Conservation (phyloP, 73 alveolate species). For the Paramecium bursaria region DNA sequence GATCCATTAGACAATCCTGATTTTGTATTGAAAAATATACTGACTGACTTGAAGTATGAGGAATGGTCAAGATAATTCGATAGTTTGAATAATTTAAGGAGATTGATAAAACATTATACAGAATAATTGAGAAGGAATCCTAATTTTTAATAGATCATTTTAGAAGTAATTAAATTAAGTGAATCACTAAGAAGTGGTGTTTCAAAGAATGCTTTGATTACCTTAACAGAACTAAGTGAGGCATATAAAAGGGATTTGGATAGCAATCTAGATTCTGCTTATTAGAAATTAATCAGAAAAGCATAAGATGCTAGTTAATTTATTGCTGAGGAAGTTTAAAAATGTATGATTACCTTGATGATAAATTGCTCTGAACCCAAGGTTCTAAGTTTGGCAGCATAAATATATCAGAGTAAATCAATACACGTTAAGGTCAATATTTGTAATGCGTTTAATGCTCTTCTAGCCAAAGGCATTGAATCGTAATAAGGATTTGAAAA, state of each 20-base stretch:
- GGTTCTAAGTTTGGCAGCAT: not conserved
- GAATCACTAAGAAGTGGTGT: slow-evolving; percentile 66
- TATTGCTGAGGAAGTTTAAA: slow-evolving; percentile 66
- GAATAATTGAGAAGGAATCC: slow-evolving; percentile 16
- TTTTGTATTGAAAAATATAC: not conserved
- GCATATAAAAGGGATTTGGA: slow-evolving; percentile 51
- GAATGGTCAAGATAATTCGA: slow-evolving; percentile 71
- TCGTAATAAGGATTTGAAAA: slow-evolving; percentile 2
- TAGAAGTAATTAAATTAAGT: slow-evolving; percentile 48
- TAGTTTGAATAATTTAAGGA: slow-evolving; percentile 57
- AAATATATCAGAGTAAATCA: slow-evolving; percentile 60
- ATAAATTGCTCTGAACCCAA: slow-evolving; percentile 57
- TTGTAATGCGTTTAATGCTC: slow-evolving; percentile 25
- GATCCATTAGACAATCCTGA: slow-evolving; percentile 63
- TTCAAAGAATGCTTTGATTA: slow-evolving; percentile 63
- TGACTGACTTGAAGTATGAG: slow-evolving; percentile 61
- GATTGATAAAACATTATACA: slow-evolving; percentile 60
- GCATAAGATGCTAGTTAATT: slow-evolving; percentile 58
- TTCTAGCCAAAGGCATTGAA: not conserved
- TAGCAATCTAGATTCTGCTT: slow-evolving; percentile 44
- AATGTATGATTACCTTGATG: slow-evolving; percentile 27
- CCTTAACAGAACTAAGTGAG: slow-evolving; percentile 51
- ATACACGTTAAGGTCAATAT: slow-evolving; percentile 51
- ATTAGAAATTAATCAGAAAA: slow-evolving; percentile 55
- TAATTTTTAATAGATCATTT: not conserved